These are phyloP conservation scores for Ogataea trehaloabstinens DNA, from an alignment of 805 yeast species.

Conservation along the genomic window DNA sequence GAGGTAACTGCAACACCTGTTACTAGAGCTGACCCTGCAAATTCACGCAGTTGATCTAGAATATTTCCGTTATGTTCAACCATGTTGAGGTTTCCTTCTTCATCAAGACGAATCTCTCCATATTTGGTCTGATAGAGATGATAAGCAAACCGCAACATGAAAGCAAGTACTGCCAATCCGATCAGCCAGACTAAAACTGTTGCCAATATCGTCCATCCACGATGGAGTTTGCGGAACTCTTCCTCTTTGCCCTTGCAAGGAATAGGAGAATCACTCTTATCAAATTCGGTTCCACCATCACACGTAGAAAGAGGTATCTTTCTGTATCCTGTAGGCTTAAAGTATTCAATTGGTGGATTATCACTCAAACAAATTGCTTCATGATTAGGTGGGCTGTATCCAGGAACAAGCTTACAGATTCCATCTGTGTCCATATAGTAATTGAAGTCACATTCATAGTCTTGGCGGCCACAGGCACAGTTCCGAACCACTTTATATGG, in stretches of 20 bases:
- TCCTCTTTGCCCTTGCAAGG: slow-evolving; percentile 86
- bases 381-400: slow-evolving; percentile 65
- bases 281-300: slow-evolving; percentile 70
- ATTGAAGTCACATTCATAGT: slow-evolving; percentile 89
- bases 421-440: slow-evolving; percentile 66
- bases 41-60: slow-evolving; percentile 19
- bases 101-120: slow-evolving; percentile 81
- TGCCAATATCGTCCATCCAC: slow-evolving; percentile 46
- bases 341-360: slow-evolving; percentile 63
- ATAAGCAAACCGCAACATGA: slow-evolving; percentile 37
- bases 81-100: slow-evolving; percentile 43
- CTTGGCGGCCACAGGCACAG: slow-evolving; percentile 81
- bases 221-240: slow-evolving; percentile 57
- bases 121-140: slow-evolving; percentile 40
- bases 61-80: slow-evolving; percentile 31
- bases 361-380: slow-evolving; percentile 53
- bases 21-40: slow-evolving; percentile 27
- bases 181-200: slow-evolving; percentile 41
- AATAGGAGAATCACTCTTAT: slow-evolving; percentile 45
- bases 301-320: slow-evolving; percentile 80
- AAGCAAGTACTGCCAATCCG: slow-evolving; percentile 52
- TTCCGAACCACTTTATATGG: slow-evolving; percentile 58
- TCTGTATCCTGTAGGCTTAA: slow-evolving; percentile 85
- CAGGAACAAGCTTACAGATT: slow-evolving; percentile 73
- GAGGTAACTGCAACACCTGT: slow-evolving; percentile 32